Evolutionary conservation across 2,329 filamentous ascomycete species (phyloP).

Genomic region (Fusarium marasasianum): DNA sequence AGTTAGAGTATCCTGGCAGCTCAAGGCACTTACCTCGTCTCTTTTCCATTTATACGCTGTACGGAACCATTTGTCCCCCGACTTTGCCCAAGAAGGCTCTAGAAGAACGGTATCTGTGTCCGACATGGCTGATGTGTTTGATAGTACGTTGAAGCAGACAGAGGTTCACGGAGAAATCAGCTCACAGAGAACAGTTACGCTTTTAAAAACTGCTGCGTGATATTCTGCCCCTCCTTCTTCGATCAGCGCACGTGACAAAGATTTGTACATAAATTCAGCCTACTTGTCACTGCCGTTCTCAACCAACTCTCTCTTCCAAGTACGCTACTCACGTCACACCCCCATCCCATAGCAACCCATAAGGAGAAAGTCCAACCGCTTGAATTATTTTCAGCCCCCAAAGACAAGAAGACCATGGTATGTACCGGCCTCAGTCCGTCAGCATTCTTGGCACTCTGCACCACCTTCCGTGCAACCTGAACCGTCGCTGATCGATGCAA

Average conservation of each 20-base stretch:
- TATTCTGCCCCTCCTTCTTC: background rate
- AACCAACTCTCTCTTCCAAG: background rate
- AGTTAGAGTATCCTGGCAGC: rapidly evolving
- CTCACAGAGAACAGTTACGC: background rate
- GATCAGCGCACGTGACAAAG: background rate
- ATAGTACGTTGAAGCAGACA: no score
- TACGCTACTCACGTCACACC: background rate
- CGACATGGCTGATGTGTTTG: background rate
- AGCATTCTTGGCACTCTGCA: background rate
- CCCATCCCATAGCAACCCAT: rapidly evolving
- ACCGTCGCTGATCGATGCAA: background rate
- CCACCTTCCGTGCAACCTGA: background rate
- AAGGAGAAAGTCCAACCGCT: background rate
- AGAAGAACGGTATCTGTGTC: background rate
- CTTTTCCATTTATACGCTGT: background rate
- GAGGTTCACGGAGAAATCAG: background rate
- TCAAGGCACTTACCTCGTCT: background rate
- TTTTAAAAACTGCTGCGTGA: background rate
- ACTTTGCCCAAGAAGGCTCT: background rate
- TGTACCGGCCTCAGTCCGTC: background rate
- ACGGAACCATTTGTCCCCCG: background rate
- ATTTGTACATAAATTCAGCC: background rate
- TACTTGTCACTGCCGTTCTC: rapidly evolving
- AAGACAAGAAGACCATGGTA: background rate
- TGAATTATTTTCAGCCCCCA: background rate